These are phyloP conservation scores for Cystobasidium tubakii DNA, from an alignment of 768 basidiomycete species.

Conservation along the genomic window DNA sequence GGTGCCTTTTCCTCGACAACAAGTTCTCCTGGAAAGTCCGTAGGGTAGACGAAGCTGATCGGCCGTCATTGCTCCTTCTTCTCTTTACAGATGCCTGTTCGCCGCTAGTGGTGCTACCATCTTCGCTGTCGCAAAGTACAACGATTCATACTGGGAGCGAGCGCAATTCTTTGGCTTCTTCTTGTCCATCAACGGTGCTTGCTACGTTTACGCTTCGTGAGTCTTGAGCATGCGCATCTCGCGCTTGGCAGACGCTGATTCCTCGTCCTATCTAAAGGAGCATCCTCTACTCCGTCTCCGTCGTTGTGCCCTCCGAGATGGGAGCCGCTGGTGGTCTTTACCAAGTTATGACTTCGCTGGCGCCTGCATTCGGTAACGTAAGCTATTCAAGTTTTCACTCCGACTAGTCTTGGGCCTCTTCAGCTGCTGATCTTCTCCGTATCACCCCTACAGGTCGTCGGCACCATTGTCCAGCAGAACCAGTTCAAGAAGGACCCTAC, in stretches of 20 bases:
- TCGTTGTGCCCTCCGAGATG: slow-evolving; percentile 36
- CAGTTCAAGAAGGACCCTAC: slow-evolving; percentile 19
- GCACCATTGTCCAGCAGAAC: slow-evolving; percentile 2
- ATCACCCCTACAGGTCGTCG: not conserved
- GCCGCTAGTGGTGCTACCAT: slow-evolving; percentile 19
- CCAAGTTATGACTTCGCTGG: slow-evolving; percentile 37
- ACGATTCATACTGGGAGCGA: slow-evolving; percentile 14
- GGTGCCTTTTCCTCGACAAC: too few relatives aligned
- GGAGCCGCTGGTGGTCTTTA: slow-evolving; percentile 30
- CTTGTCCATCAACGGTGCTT: slow-evolving; percentile 33
- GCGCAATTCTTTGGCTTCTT: slow-evolving; percentile 32
- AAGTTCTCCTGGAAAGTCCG: too few relatives aligned
- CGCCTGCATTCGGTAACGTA: slow-evolving; percentile 33
- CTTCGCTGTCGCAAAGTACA: slow-evolving; percentile 5
- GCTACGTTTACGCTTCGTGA: slow-evolving; percentile 30
- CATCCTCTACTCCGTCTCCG: slow-evolving; percentile 32
- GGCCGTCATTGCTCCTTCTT: too few relatives aligned
- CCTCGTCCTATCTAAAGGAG: not conserved
- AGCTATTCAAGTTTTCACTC: not conserved
- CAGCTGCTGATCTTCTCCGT: not conserved
- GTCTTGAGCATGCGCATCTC: too few relatives aligned
- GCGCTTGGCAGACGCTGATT: not conserved
- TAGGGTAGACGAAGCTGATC: too few relatives aligned
- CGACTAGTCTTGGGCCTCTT: too few relatives aligned
- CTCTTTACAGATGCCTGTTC: not conserved